These are phyloP conservation scores for Aureobasidium melanogenum DNA, from an alignment of 2,329 filamentous ascomycete species.

Conservation along the genomic window DNA sequence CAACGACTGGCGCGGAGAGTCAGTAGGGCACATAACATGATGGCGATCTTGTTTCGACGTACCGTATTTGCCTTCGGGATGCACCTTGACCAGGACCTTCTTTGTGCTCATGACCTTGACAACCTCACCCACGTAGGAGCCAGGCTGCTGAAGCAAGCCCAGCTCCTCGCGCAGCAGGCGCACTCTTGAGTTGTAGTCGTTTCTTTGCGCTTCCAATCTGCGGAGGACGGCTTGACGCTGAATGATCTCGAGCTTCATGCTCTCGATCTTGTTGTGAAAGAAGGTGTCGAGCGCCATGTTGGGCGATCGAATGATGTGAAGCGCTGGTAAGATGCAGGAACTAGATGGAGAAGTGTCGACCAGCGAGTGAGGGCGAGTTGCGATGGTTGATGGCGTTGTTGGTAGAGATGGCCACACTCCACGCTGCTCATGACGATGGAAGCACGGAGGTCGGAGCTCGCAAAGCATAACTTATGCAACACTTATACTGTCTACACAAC, in stretches of 20 bases:
- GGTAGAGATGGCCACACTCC: neutral
- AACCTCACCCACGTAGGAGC: constrained; percentile 98
- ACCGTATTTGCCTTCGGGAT: constrained; percentile 99
- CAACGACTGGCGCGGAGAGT: constrained; percentile 59
- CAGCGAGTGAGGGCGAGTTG: constrained; percentile 2
- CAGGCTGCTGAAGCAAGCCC: constrained; percentile 89
- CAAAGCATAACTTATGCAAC: neutral
- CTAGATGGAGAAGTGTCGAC: neutral
- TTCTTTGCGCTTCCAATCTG: constrained; percentile 91
- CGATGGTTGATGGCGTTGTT: neutral
- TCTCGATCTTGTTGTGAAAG: constrained; percentile 99
- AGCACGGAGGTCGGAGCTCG: neutral
- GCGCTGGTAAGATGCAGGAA: neutral
- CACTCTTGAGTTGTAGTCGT: constrained; percentile 98
- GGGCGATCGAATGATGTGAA: constrained; percentile 21
- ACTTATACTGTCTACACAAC: neutral
- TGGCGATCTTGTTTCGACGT: constrained; percentile 28
- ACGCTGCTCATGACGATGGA: constrained; percentile 1
- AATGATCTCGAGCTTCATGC: constrained; percentile 99
- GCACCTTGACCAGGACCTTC: constrained; percentile 97
- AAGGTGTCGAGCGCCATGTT: constrained; percentile 98
- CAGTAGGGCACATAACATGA: neutral
- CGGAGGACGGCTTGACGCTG: constrained; percentile 94
- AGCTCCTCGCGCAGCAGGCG: constrained; percentile 91
- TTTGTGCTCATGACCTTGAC: constrained; percentile 99